Conservation (phyloP, 805 yeast species). For the Starmerella floricola region DNA sequence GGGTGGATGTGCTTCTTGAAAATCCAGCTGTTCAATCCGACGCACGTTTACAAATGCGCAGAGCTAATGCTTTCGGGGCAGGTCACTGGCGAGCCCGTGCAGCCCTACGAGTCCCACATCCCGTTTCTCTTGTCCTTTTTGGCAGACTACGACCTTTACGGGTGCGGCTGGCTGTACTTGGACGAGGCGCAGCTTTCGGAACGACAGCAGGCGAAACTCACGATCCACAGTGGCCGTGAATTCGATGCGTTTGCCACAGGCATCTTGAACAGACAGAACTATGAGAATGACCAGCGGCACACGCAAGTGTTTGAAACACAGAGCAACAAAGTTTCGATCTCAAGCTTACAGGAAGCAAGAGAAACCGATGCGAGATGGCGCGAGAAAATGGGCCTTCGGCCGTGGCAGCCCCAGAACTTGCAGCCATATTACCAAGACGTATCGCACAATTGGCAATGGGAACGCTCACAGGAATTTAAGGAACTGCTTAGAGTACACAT, state of each 20-base stretch:
- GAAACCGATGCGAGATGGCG: conserved; percentile 13
- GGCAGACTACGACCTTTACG: conserved; percentile 70
- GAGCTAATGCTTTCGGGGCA: conserved; percentile 38
- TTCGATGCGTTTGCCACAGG: conserved; percentile 53
- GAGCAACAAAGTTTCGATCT: conserved; percentile 7
- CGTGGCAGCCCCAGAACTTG: conserved; percentile 10
- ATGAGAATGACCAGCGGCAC: conserved; percentile 32
- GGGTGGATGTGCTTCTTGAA: conserved; percentile 58
- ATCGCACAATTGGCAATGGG: conserved; percentile 18
- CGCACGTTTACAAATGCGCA: conserved; percentile 43
- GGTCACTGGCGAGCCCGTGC: conserved; percentile 31
- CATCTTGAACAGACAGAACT: conserved; percentile 44
- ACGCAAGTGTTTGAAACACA: conserved; percentile 36
- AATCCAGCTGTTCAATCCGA: conserved; percentile 54
- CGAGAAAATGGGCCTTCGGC: not conserved
- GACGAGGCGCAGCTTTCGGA: not conserved
- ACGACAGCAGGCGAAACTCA: conserved; percentile 15
- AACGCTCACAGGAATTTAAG: conserved; percentile 1
- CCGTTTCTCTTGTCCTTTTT: conserved; percentile 67
- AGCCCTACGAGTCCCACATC: conserved; percentile 68
- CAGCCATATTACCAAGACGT: conserved; percentile 7
- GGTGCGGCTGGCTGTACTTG: conserved; percentile 65
- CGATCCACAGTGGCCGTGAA: conserved; percentile 56
- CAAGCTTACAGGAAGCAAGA: conserved; percentile 17
- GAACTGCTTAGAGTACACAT: conserved; percentile 1